Conservation (phyloP, 108 stramenopile species). For the Poteriospumella lacustris region DNA sequence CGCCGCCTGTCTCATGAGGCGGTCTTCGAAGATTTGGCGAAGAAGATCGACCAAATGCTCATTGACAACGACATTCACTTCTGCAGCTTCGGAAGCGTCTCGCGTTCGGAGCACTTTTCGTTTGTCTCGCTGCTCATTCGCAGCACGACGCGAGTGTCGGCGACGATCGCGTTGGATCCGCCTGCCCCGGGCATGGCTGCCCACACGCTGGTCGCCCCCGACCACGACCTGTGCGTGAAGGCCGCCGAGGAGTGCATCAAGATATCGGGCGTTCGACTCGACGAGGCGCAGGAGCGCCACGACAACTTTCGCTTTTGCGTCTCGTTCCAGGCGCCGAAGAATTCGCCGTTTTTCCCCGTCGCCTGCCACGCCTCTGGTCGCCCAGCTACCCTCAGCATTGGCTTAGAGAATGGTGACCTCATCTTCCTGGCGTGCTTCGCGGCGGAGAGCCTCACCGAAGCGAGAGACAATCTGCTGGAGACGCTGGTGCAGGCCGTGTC, state of each 20-base stretch:
- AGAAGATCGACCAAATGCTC: background rate
- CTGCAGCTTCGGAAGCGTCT: background rate
- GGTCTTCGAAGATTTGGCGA: background rate
- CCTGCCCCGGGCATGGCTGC: background rate
- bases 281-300: background rate
- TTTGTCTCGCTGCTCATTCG: background rate
- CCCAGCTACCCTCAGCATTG: background rate
- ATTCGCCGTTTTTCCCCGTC: constrained; percentile 40
- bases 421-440: background rate
- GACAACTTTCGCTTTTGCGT: constrained; percentile 36
- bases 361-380: background rate
- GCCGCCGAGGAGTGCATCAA: background rate
- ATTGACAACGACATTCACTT: background rate
- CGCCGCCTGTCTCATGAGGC: background rate
- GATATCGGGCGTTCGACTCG: background rate
- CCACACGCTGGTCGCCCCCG: background rate
- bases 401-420: constrained; percentile 22
- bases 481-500: background rate
- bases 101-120: background rate
- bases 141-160: background rate
- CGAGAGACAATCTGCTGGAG: background rate
- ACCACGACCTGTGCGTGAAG: background rate
- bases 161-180: background rate
- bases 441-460: background rate
- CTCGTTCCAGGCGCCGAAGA: background rate